Percentiles rank a stretch among this genome's conserved stretches.
phyloP scores from a whole-genome alignment of 2,329 filamentous ascomycete species.

The Botrytis tulipae region DNA sequence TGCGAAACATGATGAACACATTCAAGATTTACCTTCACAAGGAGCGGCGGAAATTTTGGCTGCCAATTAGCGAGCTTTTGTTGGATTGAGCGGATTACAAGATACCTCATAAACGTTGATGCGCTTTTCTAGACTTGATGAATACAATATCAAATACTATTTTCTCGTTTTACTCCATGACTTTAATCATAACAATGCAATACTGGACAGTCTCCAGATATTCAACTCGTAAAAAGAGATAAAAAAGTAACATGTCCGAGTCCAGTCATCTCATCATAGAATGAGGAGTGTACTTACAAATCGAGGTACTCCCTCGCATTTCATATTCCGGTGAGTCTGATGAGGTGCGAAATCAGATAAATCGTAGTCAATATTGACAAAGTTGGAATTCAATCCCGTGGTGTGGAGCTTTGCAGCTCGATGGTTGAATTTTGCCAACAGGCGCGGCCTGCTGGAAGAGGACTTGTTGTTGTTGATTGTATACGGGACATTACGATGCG shows the following conservation, averaged over 20 bases:
- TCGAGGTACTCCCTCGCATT: neutral
- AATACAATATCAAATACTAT: neutral
- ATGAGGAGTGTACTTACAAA: neutral
- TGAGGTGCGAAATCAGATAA: neutral
- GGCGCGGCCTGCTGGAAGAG: neutral
- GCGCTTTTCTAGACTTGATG: neutral
- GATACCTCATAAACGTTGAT: neutral
- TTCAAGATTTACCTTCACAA: conserved; percentile 46
- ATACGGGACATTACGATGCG: neutral
- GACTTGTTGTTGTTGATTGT: neutral
- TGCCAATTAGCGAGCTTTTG: conserved; percentile 46
- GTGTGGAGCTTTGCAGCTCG: neutral
- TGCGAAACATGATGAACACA: conserved; percentile 44
- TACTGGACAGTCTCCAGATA: neutral
- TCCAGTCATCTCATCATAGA: neutral
- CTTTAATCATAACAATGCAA: neutral
- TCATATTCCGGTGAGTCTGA: neutral
- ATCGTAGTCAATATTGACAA: neutral
- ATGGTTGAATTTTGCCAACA: neutral
- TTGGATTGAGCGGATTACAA: neutral
- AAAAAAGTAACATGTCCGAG: neutral
- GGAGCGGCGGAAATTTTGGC: conserved; percentile 58
- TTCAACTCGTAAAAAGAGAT: neutral
- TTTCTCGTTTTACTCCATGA: too few species aligned
- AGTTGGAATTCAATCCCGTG: neutral